These are phyloP conservation scores for Fusarium scirpi DNA, from an alignment of 2,329 filamentous ascomycete species.

Conservation along the genomic window DNA sequence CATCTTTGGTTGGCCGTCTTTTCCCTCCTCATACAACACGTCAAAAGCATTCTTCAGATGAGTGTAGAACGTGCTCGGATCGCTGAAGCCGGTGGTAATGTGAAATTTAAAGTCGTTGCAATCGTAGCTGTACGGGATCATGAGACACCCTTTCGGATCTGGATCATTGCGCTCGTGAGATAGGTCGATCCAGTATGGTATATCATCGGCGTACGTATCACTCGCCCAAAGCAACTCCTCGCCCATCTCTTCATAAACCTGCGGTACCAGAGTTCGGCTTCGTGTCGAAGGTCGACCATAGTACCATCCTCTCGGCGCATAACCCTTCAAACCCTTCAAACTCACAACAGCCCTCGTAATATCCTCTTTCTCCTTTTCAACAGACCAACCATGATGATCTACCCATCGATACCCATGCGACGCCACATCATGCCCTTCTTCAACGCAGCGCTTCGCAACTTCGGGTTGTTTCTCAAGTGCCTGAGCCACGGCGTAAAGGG, in stretches of 20 bases:
- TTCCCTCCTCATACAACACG: constrained; percentile 2
- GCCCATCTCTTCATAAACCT: constrained; percentile 9
- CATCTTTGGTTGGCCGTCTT: neutral
- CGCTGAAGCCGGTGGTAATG: neutral
- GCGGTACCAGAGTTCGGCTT: neutral
- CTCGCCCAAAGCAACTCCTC: constrained; percentile 3
- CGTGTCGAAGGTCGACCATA: constrained; percentile 5
- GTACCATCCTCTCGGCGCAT: constrained; percentile 3
- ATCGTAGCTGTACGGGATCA: constrained; percentile 19
- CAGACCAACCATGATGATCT: constrained; percentile 11
- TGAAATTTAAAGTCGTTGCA: constrained; percentile 21
- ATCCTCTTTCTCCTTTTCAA: neutral
- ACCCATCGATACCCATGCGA: constrained; percentile 16
- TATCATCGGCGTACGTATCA: constrained; percentile 12
- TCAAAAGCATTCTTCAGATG: constrained; percentile 14
- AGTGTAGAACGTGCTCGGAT: neutral
- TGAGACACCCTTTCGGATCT: neutral
- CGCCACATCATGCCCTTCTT: constrained; percentile 13
- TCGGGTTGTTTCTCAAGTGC: constrained; percentile 11
- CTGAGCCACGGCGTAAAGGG: constrained; percentile 5
- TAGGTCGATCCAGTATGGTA: constrained; percentile 14
- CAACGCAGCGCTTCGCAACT: neutral
- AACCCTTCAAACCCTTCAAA: constrained; percentile 4
- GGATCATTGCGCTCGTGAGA: neutral
- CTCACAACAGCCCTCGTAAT: neutral